A percentile compares a stretch with the other conserved stretches of the same genome.
These are phyloP conservation scores for Nothophoma quercina DNA, from an alignment of 2,329 filamentous ascomycete species.

Conservation along the genomic window DNA sequence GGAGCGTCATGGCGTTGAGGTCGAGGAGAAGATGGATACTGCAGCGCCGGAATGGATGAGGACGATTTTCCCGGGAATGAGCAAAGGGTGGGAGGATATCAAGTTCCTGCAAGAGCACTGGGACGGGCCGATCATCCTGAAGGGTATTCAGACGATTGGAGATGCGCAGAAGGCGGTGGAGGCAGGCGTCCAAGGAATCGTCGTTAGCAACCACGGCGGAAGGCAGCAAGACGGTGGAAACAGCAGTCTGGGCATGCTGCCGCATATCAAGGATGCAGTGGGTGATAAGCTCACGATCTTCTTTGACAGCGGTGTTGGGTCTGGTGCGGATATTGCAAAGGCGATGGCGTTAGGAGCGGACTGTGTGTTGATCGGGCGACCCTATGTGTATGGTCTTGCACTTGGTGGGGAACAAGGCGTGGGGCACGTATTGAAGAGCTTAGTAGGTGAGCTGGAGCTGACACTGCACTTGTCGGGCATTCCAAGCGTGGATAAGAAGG, in stretches of 20 bases:
- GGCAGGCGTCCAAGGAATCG: conserved; percentile 57
- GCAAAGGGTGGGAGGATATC: conserved; percentile 69
- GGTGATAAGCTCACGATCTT: conserved; percentile 48
- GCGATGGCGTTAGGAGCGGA: conserved; percentile 63
- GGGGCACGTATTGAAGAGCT: conserved; percentile 43
- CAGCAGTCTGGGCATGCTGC: conserved; percentile 61
- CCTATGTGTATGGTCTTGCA: conserved; percentile 65
- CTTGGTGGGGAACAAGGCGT: conserved; percentile 64
- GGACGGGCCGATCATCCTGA: conserved; percentile 69
- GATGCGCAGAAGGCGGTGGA: conserved; percentile 58
- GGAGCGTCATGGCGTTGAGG: conserved; percentile 48
- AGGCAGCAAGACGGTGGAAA: conserved; percentile 61
- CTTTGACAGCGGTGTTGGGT: conserved; percentile 61
- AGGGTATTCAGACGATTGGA: conserved; percentile 63
- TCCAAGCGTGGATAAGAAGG: conserved; percentile 26
- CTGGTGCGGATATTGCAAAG: conserved; percentile 60
- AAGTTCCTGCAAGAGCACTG: conserved; percentile 66
- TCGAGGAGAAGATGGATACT: conserved; percentile 50
- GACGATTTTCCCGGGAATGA: conserved; percentile 52
- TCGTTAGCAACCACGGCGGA: conserved; percentile 63
- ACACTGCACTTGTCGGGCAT: conserved; percentile 37
- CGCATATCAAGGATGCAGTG: conserved; percentile 63
- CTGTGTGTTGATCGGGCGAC: conserved; percentile 64
- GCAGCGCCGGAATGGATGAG: conserved; percentile 36
- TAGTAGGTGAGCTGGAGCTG: conserved; percentile 32